Evolutionary conservation across 2,329 filamentous ascomycete species (phyloP).

Genomic region (Aspergillus glaucus): DNA sequence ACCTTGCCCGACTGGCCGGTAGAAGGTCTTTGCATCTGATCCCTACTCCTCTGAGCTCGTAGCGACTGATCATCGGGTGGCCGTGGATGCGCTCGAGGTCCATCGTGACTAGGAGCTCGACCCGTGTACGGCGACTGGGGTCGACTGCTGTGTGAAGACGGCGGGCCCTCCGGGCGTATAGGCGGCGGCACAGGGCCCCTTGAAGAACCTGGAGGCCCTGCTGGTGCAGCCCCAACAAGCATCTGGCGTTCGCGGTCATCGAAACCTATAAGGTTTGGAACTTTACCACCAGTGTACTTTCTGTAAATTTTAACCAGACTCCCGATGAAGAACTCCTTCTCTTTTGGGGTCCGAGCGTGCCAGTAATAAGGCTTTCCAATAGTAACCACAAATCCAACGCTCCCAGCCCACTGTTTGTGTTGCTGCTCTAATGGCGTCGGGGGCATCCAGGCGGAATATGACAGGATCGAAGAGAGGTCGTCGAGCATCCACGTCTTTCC

Average conservation of each 20-base stretch:
- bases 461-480: constrained; percentile 77
- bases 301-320: constrained; percentile 93
- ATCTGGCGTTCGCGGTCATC: constrained; percentile 70
- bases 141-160: constrained; percentile 21
- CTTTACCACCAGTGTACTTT: constrained; percentile 86
- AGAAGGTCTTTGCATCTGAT: constrained; percentile 33
- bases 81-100: constrained; percentile 22
- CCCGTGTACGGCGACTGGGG: constrained; percentile 25
- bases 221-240: constrained; percentile 52
- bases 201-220: constrained; percentile 15
- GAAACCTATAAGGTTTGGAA: constrained; percentile 76
- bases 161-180: constrained; percentile 17
- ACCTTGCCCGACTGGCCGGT: constrained; percentile 30
- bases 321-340: constrained; percentile 98
- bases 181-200: constrained; percentile 19
- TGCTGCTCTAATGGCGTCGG: constrained; percentile 55
- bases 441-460: constrained; percentile 60
- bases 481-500: constrained; percentile 98
- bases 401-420: constrained; percentile 68
- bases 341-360: constrained; percentile 86
- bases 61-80: constrained; percentile 32
- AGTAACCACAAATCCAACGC: constrained; percentile 78
- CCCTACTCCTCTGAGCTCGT: constrained; percentile 33
- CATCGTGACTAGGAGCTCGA: constrained; percentile 34
- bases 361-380: constrained; percentile 95